Evolutionary conservation across 2,329 filamentous ascomycete genomes (phyloP).

Genomic region (Aspergillus brasiliensis): DNA sequence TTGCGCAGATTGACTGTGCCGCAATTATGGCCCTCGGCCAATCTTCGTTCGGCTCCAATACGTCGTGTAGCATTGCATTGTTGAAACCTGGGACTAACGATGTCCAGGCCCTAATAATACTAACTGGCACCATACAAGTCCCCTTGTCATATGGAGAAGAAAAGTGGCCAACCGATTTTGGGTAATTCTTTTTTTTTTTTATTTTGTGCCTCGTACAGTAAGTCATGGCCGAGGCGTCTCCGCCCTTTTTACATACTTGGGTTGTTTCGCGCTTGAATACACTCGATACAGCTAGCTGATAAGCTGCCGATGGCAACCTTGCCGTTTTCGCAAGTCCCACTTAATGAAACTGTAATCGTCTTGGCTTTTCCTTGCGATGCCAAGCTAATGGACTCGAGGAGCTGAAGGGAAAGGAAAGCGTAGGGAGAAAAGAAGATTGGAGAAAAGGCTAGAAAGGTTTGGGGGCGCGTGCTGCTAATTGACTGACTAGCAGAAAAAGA

Average conservation of each 20-base stretch:
- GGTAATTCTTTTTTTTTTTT: background rate
- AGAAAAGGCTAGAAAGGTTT: background rate
- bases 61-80: background rate
- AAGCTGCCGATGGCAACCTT: background rate
- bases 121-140: background rate
- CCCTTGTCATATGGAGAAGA: background rate
- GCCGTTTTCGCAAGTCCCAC: background rate
- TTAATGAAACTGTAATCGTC: conserved; percentile 11
- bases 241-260: background rate
- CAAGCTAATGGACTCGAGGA: conserved; percentile 1
- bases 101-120: background rate
- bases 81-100: background rate
- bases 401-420: background rate
- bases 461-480: background rate
- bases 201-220: background rate
- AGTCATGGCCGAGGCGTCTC: background rate
- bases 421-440: background rate
- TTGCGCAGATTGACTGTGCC: conserved; percentile 27
- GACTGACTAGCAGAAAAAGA: background rate
- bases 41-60: background rate
- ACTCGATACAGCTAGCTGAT: background rate
- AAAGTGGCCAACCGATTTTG: background rate
- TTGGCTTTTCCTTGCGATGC: conserved; percentile 5
- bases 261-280: background rate
- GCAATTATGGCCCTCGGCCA: conserved; percentile 14